Conservation (phyloP, 2,329 filamentous ascomycete species). For the Penicillium oxalicum region DNA sequence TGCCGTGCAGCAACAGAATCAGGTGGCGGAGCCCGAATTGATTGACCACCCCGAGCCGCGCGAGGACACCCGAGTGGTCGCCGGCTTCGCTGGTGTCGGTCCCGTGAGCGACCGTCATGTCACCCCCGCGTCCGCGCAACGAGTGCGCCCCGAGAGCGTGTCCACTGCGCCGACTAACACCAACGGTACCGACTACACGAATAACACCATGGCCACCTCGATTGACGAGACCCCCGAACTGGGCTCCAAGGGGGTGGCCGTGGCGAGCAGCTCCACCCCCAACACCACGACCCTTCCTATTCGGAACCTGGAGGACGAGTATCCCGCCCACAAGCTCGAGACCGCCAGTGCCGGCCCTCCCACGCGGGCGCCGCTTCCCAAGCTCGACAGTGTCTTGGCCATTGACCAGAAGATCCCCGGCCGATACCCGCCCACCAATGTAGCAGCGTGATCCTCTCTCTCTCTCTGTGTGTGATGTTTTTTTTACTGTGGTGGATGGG, state of each 20-base stretch:
- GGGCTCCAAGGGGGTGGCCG: conserved; percentile 5
- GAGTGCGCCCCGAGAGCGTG: conserved; percentile 26
- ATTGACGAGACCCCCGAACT: conserved; percentile 19
- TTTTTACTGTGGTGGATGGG: not conserved
- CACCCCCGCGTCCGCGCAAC: conserved; percentile 14
- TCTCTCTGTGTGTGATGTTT: conserved; percentile 5
- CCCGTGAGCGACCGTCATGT: conserved; percentile 17
- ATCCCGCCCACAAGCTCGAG: conserved; percentile 1
- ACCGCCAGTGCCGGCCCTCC: conserved; percentile 3
- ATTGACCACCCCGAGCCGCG: conserved; percentile 16
- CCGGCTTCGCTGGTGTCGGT: conserved; percentile 13
- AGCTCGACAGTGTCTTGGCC: conserved; percentile 26
- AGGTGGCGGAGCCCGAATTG: conserved; percentile 4
- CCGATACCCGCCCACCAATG: conserved; percentile 29
- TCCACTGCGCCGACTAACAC: conserved; percentile 33
- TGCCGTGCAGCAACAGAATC: conserved; percentile 18
- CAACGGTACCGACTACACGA: conserved; percentile 29
- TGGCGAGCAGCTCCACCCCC: conserved; percentile 9
- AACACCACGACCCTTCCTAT: not conserved
- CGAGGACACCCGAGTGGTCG: conserved; percentile 13
- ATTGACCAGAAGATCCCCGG: conserved; percentile 34
- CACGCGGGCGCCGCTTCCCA: conserved; percentile 6
- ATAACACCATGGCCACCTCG: conserved; percentile 30
- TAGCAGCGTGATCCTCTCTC: conserved; percentile 21
- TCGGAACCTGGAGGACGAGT: conserved; percentile 10